Evolutionary conservation across 495 filamentous ascomycete genomes (phyloP).

Genomic region (Pyrenula massariospora): DNA sequence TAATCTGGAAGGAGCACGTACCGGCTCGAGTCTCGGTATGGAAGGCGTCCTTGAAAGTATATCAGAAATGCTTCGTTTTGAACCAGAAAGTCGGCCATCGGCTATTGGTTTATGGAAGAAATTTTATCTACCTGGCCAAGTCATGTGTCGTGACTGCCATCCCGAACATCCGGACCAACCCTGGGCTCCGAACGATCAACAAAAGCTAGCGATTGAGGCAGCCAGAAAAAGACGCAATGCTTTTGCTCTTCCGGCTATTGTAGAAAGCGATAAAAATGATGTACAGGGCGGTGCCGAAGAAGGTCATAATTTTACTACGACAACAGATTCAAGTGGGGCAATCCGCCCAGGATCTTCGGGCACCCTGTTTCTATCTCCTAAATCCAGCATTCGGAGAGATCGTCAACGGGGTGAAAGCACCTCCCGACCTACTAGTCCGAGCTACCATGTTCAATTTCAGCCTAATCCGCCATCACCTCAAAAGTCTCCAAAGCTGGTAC

Average conservation of each 20-base stretch:
- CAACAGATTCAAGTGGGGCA: no score
- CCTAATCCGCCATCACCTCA: no score
- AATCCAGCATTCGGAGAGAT: no score
- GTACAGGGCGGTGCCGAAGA: neutral
- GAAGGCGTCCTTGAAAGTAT: neutral
- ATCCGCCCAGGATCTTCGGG: no score
- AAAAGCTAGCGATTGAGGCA: neutral
- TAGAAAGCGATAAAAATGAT: neutral
- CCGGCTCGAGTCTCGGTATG: neutral
- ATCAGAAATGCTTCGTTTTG: neutral
- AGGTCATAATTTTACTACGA: no score
- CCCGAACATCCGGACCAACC: neutral
- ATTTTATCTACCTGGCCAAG: neutral
- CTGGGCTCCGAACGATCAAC: neutral
- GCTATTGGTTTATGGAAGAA: neutral
- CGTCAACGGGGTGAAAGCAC: no score
- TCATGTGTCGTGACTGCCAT: neutral
- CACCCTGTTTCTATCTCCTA: no score
- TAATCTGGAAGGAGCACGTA: neutral
- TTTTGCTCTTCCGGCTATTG: neutral
- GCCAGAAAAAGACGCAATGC: neutral
- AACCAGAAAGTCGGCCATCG: neutral
- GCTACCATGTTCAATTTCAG: no score
- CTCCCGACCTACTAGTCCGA: no score
- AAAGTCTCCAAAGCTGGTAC: no score